Evolutionary conservation across 352 stramenopile genomes (phyloP), one percentile per base, ranked within the genome.

Genomic region (Globisporangium paddicum): DNA sequence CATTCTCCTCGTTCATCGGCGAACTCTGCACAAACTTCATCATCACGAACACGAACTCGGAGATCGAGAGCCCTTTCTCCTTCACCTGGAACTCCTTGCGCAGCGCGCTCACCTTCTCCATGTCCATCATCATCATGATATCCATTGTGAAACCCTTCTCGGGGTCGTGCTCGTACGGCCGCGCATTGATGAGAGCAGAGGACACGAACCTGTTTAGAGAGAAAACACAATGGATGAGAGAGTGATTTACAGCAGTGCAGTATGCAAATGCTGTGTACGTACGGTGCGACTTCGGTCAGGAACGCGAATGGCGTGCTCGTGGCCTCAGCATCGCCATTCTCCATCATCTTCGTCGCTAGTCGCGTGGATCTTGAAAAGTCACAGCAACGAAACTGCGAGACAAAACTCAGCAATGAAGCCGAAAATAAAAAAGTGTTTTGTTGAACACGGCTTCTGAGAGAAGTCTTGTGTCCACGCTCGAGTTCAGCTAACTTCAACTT

Each of bases 111-210:
- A 96, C 82, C 60, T 96, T 96, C 37, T 90, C 79, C 68, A 89
- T 93, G 68, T 96, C 82, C 72, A 96, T 87, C 69, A 91, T 89
- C 85, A 95, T 95, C 88, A 96, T 95, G 68, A 96, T 95, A 69
- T 96, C 88, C 73, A 90, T 89, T n/a, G 83, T 90, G 58, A 95
- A 93, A 21, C 80, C 84, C 41, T 90, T 90, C 51, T 95, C 81
- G 2, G 79, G 82, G 38, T 92, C 82, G 47, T 85, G 66, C 44
- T 89, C 79, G 67, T 92, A 92, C 48, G 77, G 74, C 13, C 76
- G 64, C 13, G 44, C 34, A 45, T 58, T 47, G 21, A 26, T 21
- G 6, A 16, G 5, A 4, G 21, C 21, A 13, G 14, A 21, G 10
- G 23, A 26, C 38, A 25, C 40, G 41, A 67, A 58, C 4, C 55